Conservation (phyloP, 202 grass and related monocot genomes). For the Elaeis oleifera region DNA sequence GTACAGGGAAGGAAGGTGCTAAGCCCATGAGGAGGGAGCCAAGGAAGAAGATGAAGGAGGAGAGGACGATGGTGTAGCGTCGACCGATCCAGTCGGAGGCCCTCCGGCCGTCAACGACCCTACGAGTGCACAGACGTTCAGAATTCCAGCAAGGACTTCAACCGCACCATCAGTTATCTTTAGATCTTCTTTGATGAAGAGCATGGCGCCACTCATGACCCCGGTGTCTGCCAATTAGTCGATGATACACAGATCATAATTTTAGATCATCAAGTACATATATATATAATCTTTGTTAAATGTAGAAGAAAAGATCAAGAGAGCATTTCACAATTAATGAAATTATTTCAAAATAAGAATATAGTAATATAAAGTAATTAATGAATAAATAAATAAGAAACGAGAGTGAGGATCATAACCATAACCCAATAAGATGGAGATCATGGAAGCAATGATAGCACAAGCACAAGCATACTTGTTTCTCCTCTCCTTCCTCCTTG, state of each 20-base stretch:
- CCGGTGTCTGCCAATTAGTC: not conserved
- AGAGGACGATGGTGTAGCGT: constrained; percentile 12
- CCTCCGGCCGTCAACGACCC: constrained; percentile 4
- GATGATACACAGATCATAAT: too few relatives aligned
- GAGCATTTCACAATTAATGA: too few relatives aligned
- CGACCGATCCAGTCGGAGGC: constrained; percentile 11
- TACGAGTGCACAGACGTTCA: constrained; percentile 1
- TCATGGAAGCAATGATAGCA: constrained; percentile 6
- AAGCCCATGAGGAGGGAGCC: constrained; percentile 14
- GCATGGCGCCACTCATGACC: constrained; percentile 12
- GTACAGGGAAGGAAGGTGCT: constrained; percentile 3
- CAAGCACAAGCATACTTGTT: constrained; percentile 7
- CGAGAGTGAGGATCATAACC: not conserved
- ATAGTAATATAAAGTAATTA: too few relatives aligned
- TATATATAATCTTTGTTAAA: too few relatives aligned
- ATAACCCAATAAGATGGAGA: constrained; percentile 14
- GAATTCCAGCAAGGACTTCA: not conserved
- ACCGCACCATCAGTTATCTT: not conserved
- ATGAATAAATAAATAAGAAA: not conserved
- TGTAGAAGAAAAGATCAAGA: too few relatives aligned
- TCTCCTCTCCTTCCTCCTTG: not conserved
- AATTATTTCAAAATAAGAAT: too few relatives aligned
- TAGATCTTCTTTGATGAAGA: constrained; percentile 11
- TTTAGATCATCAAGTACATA: too few relatives aligned
- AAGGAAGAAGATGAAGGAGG: constrained; percentile 16